Base-by-base conservation (phyloP, 192 early-diverging fungal species). In the Umbelopsis sp. region DNA sequence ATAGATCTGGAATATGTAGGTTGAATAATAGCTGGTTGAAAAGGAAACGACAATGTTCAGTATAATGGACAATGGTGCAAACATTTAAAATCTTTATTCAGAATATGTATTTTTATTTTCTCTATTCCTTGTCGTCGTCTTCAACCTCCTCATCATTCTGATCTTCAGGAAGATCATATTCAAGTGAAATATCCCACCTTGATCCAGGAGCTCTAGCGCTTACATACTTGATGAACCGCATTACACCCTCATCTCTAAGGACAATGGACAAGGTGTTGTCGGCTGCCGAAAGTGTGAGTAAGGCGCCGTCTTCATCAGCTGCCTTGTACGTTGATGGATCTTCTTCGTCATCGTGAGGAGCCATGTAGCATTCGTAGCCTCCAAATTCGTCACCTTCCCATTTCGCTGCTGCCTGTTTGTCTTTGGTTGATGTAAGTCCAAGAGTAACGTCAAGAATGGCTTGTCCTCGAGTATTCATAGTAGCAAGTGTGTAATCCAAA, bases 191-290 rank as follows among this genome's bases (percentile, higher is more conserved):
- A 69, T 95, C 93, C 93, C 93, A 95, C 69, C 93, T 82, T 26
- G 83, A 86, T 45, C 86, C 88, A 5, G 90, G 91, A 17, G 91
- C 88, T 52, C 77, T 54, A 26, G 90, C 90, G 69, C 87, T 86
- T n/a, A 95, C 91, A 74, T 95, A 95, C 80, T 94, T 94, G 50
- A 93, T 82, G 77, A 95, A 95, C 47, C 83, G 76, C 81, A 94
- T 89, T 20, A 94, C 83, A n/a, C 85, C 86, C n/a, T 87, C 87
- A 59, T 93, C 92, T 45, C 91, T 73, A 79, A 95, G 68, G 1
- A 90, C 92, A 12, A 94, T 68, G 16, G 69, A 84, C 47, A 95
- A 74, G 22, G 86, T 84, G 76, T 94, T 95, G 73, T 83, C 82
- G 2, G 83, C 81, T 2, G 91, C 89, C 1, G 89, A 83, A 14